Conservation (phyloP, 1,284 basidiomycete genomes). For the Pseudozyma pruni region DNA sequence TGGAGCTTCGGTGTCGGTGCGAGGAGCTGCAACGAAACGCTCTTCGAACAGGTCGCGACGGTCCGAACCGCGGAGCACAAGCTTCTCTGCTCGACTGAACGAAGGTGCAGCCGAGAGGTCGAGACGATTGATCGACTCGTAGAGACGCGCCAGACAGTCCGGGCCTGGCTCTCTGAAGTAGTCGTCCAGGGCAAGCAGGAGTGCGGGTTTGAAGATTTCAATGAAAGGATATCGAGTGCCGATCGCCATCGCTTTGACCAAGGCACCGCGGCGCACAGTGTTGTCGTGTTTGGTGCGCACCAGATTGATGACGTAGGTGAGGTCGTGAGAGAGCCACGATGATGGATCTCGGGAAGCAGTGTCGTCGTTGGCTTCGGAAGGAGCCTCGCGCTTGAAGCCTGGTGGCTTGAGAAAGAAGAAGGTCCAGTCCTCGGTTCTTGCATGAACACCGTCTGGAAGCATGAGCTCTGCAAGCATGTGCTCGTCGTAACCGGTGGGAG, state of each 20-base stretch:
- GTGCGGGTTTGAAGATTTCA: slow-evolving; percentile 96
- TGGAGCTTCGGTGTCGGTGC: slow-evolving; percentile 9
- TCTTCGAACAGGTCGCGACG: slow-evolving; percentile 86
- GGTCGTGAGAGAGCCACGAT: slow-evolving; percentile 37
- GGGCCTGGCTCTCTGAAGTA: slow-evolving; percentile 89
- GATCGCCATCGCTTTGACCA: slow-evolving; percentile 94
- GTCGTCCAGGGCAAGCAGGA: slow-evolving; percentile 92
- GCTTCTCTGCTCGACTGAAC: slow-evolving; percentile 82
- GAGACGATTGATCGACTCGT: slow-evolving; percentile 91
- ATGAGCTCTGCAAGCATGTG: slow-evolving; percentile 90
- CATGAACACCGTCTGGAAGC: slow-evolving; percentile 96
- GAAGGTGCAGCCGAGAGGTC: slow-evolving; percentile 82
- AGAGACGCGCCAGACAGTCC: slow-evolving; percentile 85
- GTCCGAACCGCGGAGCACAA: slow-evolving; percentile 88
- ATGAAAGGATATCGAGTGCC: slow-evolving; percentile 95
- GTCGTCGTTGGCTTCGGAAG: slow-evolving; percentile 7
- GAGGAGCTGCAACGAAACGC: slow-evolving; percentile 68
- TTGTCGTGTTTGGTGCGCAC: slow-evolving; percentile 96
- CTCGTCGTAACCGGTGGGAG: slow-evolving; percentile 57
- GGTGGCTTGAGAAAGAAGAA: slow-evolving; percentile 81
- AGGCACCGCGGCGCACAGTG: slow-evolving; percentile 85
- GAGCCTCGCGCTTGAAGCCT: slow-evolving; percentile 12
- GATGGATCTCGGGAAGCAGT: slow-evolving; percentile 9
- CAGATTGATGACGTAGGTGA: slow-evolving; percentile 85
- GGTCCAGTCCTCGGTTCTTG: slow-evolving; percentile 95